A percentile compares a stretch with the other conserved stretches of the same genome.
These are phyloP conservation scores for Penicillium argentinense DNA, from an alignment of 495 filamentous ascomycete genomes.

Conservation along the genomic window DNA sequence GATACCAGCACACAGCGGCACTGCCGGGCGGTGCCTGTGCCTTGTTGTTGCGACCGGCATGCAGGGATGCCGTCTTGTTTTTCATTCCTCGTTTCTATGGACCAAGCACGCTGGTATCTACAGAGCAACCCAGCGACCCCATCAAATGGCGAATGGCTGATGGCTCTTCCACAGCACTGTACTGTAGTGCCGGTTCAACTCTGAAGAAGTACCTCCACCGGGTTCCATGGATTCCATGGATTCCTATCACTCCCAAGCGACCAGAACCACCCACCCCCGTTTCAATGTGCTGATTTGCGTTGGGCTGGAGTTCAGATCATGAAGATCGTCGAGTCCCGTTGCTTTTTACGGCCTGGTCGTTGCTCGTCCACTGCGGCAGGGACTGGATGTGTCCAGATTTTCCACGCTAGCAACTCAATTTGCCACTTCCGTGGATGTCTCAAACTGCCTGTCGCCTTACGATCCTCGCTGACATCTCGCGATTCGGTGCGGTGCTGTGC, in stretches of 20 bases:
- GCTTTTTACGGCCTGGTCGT: background rate
- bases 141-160: background rate
- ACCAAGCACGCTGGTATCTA: conserved; percentile 6
- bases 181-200: too few relatives aligned
- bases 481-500: too few relatives aligned
- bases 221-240: background rate
- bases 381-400: background rate
- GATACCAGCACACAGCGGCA: conserved; percentile 14
- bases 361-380: background rate
- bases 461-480: background rate
- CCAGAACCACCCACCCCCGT: background rate
- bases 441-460: background rate
- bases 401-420: conserved; percentile 1
- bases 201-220: too few relatives aligned
- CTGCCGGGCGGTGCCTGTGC: conserved; percentile 17
- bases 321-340: background rate
- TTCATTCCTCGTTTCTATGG: conserved; percentile 31
- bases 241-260: background rate
- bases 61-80: conserved; percentile 30
- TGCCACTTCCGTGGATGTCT: background rate
- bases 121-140: background rate
- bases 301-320: background rate
- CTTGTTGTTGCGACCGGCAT: conserved; percentile 34
- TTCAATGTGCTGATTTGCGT: background rate
- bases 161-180: background rate